These are phyloP conservation scores for Sporobolomyces pararoseus DNA, from an alignment of 768 basidiomycete genomes.

Conservation along the genomic window DNA sequence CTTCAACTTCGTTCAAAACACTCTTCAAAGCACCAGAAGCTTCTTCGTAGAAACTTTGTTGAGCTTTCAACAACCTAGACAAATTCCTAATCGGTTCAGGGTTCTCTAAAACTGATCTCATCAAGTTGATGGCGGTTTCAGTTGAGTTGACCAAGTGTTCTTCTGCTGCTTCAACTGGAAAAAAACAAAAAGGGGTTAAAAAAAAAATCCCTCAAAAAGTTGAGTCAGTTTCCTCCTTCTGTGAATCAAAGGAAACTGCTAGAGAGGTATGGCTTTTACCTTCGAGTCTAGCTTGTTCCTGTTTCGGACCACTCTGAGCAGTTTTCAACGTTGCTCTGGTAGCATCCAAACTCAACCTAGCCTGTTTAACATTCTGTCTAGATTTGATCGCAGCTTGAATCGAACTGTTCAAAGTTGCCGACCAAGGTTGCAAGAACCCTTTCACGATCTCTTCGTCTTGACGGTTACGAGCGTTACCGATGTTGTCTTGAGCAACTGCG, in stretches of 20 bases:
- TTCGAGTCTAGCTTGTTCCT: slow-evolving; percentile 72
- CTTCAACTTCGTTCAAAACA: slow-evolving; percentile 37
- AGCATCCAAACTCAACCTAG: slow-evolving; percentile 44
- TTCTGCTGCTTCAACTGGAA: slow-evolving; percentile 52
- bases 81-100: slow-evolving; percentile 94
- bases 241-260: background rate
- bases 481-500: slow-evolving; percentile 76
- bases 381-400: slow-evolving; percentile 91
- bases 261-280: slow-evolving; percentile 9
- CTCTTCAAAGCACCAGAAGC: slow-evolving; percentile 48
- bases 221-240: no score
- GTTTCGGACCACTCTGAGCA: slow-evolving; percentile 53
- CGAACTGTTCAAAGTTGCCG: slow-evolving; percentile 74
- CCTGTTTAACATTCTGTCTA: slow-evolving; percentile 51
- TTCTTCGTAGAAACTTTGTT: slow-evolving; percentile 53
- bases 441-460: slow-evolving; percentile 31
- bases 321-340: slow-evolving; percentile 72
- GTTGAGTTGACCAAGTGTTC: slow-evolving; percentile 98
- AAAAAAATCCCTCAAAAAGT: no score
- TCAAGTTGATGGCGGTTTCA: slow-evolving; percentile 59
- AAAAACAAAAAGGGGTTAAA: background rate
- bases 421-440: slow-evolving; percentile 74
- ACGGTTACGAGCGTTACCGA: slow-evolving; percentile 59
- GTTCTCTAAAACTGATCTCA: slow-evolving; percentile 79
- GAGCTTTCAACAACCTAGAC: slow-evolving; percentile 85